Base-by-base conservation (phyloP, 2,329 filamentous ascomycete species). In the Diaporthe vaccinii region DNA sequence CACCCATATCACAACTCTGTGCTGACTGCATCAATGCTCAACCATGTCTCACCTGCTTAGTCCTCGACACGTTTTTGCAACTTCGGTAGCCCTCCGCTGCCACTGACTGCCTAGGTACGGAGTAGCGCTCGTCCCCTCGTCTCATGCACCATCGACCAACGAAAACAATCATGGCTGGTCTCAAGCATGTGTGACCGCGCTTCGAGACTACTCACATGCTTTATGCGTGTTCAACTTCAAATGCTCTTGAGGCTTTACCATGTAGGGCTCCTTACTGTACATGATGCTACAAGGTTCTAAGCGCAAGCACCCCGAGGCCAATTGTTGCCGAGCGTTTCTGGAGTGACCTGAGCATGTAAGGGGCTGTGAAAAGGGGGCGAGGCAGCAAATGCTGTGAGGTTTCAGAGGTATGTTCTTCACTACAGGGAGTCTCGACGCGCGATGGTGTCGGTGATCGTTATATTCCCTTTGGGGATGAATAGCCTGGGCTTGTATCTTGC, bases 71-170 rank as follows among this genome's bases (percentile, higher is more conserved):
- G 2, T 25, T 36, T 17, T 15, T 36, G 14, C 20, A 7, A 10
- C 15, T 9, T 17, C 4, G 7, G 15, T n/a, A 34, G 17, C 12
- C 20, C 7, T 34, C 44, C 15, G 5, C 17, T 5, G n/a, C 41
- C 28, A 2, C 15, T 9, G 1, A 34, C 34, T 57, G 2, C 51
- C 4, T 3, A 31, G 25, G 14, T 1, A 20, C 7, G 12, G 20
- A 3, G n/a, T 14, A 59, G 20, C 15, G 9, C 22, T 25, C 8
- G 7, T 36, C 17, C 20, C 15, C 9, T 2, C 25, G 7, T 39
- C 22, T 75, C 84, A 6, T 78, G 75, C 0, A 85, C 82, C 6
- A 82, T 76, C 86, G 84, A 87, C 0, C 86, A 28, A 12, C 12
- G 3, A 0, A 28, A 28, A 53, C 12, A 4, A 5, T 14, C 25